Evolutionary conservation across 345 rosid species (phyloP).

Genomic region (Litchi chinensis): DNA sequence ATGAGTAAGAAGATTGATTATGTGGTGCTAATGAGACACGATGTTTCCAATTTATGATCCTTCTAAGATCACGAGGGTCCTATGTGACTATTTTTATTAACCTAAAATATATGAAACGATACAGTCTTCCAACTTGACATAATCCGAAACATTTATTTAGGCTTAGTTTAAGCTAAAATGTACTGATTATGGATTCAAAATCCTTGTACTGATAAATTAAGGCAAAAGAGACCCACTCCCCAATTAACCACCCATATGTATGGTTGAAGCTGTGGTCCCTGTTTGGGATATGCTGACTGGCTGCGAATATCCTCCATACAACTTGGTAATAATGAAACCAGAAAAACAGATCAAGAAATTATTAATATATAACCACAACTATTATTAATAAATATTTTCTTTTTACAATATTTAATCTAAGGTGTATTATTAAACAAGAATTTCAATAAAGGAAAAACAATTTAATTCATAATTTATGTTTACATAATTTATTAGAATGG

Average conservation of each 20-base stretch:
- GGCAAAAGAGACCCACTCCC: neutral
- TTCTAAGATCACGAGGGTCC: neutral
- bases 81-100: neutral
- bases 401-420: neutral
- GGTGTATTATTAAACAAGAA: no score
- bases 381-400: neutral
- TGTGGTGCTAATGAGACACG: neutral
- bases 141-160: neutral
- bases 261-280: neutral
- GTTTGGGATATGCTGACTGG: neutral
- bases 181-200: neutral
- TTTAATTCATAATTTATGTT: no score
- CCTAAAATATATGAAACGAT: neutral
- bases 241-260: neutral
- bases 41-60: neutral
- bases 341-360: neutral
- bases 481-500: no score
- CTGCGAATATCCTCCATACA: neutral
- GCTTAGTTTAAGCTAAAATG: neutral
- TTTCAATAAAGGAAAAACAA: no score
- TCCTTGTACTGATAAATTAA: constrained; percentile 3
- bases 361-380: neutral
- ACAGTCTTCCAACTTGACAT: neutral
- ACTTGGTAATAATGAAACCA: neutral
- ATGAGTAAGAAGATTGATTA: neutral